These are phyloP conservation scores for Melampsora americana DNA, from an alignment of 1,284 basidiomycete species.

Conservation along the genomic window DNA sequence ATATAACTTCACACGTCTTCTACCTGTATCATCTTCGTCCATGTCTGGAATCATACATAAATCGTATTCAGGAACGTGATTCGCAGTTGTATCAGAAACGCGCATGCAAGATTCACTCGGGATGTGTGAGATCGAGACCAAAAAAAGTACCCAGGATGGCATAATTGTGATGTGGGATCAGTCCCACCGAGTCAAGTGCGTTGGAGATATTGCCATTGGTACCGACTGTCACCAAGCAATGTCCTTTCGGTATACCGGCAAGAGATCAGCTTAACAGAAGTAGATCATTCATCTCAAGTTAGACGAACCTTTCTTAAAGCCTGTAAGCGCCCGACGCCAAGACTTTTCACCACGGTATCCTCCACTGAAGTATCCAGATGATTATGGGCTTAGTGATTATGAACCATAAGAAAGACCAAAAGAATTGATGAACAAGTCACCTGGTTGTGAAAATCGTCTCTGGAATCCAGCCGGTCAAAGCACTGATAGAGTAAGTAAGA, in stretches of 20 bases:
- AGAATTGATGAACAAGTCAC: conserved; percentile 7
- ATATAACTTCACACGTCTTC: conserved; percentile 31
- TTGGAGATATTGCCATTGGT: conserved; percentile 26
- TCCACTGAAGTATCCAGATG: background rate
- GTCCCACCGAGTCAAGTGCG: conserved; percentile 24
- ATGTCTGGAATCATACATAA: conserved; percentile 14
- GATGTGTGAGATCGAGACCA: background rate
- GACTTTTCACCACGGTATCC: conserved; percentile 36
- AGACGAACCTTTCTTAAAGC: conserved; percentile 30
- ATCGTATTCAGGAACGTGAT: too few species aligned
- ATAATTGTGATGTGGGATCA: conserved; percentile 41
- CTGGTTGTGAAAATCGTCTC: conserved; percentile 27
- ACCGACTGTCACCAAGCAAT: conserved; percentile 38
- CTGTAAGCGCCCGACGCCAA: conserved; percentile 20
- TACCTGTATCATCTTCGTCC: conserved; percentile 18
- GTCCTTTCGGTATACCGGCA: conserved; percentile 3
- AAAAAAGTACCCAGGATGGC: conserved; percentile 26
- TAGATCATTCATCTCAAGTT: background rate
- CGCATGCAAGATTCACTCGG: too few species aligned
- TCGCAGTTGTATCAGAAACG: too few species aligned
- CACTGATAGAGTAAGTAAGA: conserved; percentile 8
- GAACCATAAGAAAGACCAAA: background rate
- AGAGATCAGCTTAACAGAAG: background rate
- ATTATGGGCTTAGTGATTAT: background rate
- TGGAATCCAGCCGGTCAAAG: conserved; percentile 42